Percentiles rank a stretch among this genome's conserved stretches.
phyloP scores from a whole-genome alignment of 768 basidiomycete genomes.

The Chalciporus chontae region DNA sequence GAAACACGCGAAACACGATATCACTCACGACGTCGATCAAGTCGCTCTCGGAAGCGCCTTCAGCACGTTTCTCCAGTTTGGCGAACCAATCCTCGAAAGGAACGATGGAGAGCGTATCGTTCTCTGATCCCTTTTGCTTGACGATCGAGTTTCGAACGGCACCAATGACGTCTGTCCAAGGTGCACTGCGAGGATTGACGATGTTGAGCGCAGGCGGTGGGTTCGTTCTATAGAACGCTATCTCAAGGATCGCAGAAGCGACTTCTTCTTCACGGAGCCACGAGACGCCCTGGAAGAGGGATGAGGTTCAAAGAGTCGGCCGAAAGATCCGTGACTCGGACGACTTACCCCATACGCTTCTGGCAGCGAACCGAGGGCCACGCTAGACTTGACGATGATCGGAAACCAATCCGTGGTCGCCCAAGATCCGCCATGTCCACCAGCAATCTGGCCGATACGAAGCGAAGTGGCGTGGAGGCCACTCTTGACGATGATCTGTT shows the following conservation, averaged over 20 bases:
- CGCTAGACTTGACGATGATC: constrained; percentile 36
- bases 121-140: constrained; percentile 2
- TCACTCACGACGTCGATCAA: constrained; percentile 31
- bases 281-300: constrained; percentile 30
- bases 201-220: constrained; percentile 32
- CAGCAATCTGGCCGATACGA: constrained; percentile 46
- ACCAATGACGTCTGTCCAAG: constrained; percentile 31
- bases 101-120: constrained; percentile 26
- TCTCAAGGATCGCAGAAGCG: constrained; percentile 31
- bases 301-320: neutral
- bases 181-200: constrained; percentile 35
- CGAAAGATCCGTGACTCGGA: neutral
- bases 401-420: constrained; percentile 46
- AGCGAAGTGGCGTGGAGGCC: constrained; percentile 35
- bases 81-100: constrained; percentile 36
- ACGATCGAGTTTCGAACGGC: constrained; percentile 20
- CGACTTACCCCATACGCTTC: constrained; percentile 34
- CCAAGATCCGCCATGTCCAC: constrained; percentile 42
- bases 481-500: constrained; percentile 38
- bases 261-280: constrained; percentile 44
- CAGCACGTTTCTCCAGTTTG: constrained; percentile 20
- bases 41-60: constrained; percentile 23
- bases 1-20: neutral
- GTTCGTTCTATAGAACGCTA: constrained; percentile 16
- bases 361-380: constrained; percentile 27